Base-by-base conservation (phyloP, 768 basidiomycete genomes). In the Phaffia australis region DNA sequence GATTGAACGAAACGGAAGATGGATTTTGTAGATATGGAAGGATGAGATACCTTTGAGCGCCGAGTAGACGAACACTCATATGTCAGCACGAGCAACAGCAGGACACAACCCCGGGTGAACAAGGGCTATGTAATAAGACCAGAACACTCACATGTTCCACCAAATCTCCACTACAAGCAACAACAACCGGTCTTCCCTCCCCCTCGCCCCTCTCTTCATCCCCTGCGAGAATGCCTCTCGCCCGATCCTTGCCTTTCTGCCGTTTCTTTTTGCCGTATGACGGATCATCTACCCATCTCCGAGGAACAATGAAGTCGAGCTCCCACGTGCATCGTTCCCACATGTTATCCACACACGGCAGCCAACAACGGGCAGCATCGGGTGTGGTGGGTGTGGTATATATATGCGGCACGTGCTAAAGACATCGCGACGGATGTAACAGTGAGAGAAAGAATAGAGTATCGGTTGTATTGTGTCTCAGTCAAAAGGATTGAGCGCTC, bases 311-410 rank as follows among this genome's bases (percentile, higher is more conserved):
- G 75, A 95, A 89, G 76, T 97, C 90, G 65, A 98, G 87, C 73
- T 99, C 95, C 95, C 95, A 99, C 8, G 94, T 93, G 71, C 89
- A 95, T 72, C 89, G 86, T 76, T 95, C 93, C 89, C 91, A 94
- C 25, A 91, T 77, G 71, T 84, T 88, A 76, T 99, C 95, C 23
- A 97, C 77, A 72, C 95, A 99, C 18, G 95, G 95, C n/a, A 97
- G 86, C 95, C 95, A 99, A 72, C 89, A 92, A 73, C 95, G 81
- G n/a, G 94, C 92, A 21, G 89, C 82, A 73, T 93, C 89, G 7
- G 91, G 85, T 9, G 86, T 86, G 0, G 88, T 87, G 0, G 91
- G 86, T 4, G 85, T 87, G 3, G 92, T 90, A 73, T 87, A 98
- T 55, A 87, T 86, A 77, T 98, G 95, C 57, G 94, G 94, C 68